Base-by-base conservation (phyloP, 257 asterid genomes). In the Nicotiana tabacum region DNA sequence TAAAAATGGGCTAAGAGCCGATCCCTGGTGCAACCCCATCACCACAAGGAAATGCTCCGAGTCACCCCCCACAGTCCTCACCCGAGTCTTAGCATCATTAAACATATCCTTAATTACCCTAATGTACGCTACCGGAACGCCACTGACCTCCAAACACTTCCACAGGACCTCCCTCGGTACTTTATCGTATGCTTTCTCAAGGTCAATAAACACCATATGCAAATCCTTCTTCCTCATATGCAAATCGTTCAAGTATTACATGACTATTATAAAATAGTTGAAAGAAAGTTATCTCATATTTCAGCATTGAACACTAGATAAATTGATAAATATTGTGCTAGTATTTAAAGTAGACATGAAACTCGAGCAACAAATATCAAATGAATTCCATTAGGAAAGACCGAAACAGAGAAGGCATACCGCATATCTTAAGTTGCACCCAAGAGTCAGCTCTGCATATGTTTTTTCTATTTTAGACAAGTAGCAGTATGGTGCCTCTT, bases 401-500 rank as follows among this genome's bases (percentile, higher is more conserved):
- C 64, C 16, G 81, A 30, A 27, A 67, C 60, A 77, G 55, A 61
- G 76, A 33, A 21, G 2, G 57, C 82, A 11, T 90, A 94, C 99
- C 92, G 87, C 80, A 65, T 77, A 68, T 80, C 88, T 94, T 35
- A 96, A 92, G 83, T 94, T 94, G 95, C 98, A 96, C 83, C 98
- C 97, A 85, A 96, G 78, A 46, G 96, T 96, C 81, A 96, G 80
- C 77, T 92, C 98, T 48, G 98, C 97, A 56, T 86, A 88, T 37
- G 98, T 87, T 83, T 86, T 85, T 88, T 90, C 98, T 39, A 96
- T 87, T 39, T 77, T 88, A 65, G 98, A 94, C 90, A 96, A 84
- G 86, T 72, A 91, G 88, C 98, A 94, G 77, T 90, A 96, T 3
- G 99, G 99, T 53, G 95, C 94, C 84, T 96, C 99, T 88, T 83